Evolutionary conservation across 805 yeast genomes (phyloP).

Genomic region (Limtongia smithiae): DNA sequence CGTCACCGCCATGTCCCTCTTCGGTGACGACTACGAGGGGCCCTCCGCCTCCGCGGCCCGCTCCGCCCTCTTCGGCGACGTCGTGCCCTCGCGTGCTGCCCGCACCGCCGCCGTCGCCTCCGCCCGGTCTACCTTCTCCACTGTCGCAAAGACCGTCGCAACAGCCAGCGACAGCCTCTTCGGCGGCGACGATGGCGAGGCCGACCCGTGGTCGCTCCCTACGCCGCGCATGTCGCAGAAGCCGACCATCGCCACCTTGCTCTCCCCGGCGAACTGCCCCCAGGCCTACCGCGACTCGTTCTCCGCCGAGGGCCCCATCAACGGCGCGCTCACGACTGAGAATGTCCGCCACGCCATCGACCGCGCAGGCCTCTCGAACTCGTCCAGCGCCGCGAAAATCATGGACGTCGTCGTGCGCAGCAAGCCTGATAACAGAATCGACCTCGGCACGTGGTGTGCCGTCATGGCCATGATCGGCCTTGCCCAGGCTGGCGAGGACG

Average conservation of each 20-base stretch:
- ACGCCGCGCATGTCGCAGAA: constrained; percentile 12
- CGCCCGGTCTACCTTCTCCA: constrained; percentile 1
- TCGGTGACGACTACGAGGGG: constrained; percentile 31
- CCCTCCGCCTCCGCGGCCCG: constrained; percentile 11
- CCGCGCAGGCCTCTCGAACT: constrained; percentile 25
- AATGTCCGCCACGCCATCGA: constrained; percentile 22
- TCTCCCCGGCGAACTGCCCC: constrained; percentile 24
- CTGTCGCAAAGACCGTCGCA: background rate
- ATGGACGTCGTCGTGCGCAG: constrained; percentile 18
- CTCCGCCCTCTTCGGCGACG: constrained; percentile 21
- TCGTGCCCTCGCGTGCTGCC: constrained; percentile 1
- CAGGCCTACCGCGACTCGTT: constrained; percentile 25
- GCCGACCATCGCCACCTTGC: constrained; percentile 27
- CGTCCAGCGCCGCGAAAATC: constrained; percentile 15
- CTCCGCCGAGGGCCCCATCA: constrained; percentile 28
- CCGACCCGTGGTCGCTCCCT: constrained; percentile 11
- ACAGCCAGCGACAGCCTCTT: constrained; percentile 12
- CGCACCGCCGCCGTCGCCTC: constrained; percentile 7
- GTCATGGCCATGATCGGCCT: constrained; percentile 38
- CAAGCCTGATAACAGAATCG: constrained; percentile 30
- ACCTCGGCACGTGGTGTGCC: constrained; percentile 35
- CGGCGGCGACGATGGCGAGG: constrained; percentile 9
- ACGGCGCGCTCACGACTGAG: constrained; percentile 22
- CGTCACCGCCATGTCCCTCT: constrained; percentile 25
- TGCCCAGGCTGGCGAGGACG: constrained; percentile 36